Base-by-base conservation (phyloP, 495 filamentous ascomycete genomes). In the Terfezia claveryi region DNA sequence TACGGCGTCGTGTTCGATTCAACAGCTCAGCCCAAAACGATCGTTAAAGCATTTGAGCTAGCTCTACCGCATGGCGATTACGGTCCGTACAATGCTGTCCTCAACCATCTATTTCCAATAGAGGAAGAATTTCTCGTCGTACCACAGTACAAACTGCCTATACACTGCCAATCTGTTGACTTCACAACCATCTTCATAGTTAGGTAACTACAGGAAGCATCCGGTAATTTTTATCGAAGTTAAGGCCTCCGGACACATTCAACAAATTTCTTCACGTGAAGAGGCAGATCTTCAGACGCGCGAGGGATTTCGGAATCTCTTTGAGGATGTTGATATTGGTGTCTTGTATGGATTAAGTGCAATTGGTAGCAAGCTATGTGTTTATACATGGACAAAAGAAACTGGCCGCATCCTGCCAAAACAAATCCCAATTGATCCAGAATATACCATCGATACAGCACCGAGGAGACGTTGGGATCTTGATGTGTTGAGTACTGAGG, bases 101-200 rank as follows among this genome's bases (percentile, higher is more conserved):
- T 32, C 27, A 32, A 32, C 27, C 27, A 32, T 32, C 27, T 32
- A 32, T 32, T 32, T 32, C 27, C 27, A 7, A 32, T 32, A 0
- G 27, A 32, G 27, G 27, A 32, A 32, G 27, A 1, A 32, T 32
- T 32, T 32, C 27, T 32, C 27, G 27, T 32, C 27, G 27, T 32
- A 32, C 27, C 27, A 32, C 27, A 32, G 27, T 32, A 32, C 27
- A 32, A 32, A 32, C n/a, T 2, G 27, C n/a, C n/a, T n/a, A n/a
- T n/a, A n/a, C n/a, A n/a, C n/a, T n/a, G 27, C 27, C 27, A 32
- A 32, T 27, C 27, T 4, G 41, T 55, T 14, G 37, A 55, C 38
- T 57, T 57, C 23, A 57, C 37, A 14, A 55, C 23, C n/a, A 54
- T 55, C 36, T 51, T 51, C 16, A 4, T 51, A 27, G 1, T 49